These are phyloP conservation scores for Tetrahymena malaccensis DNA, from an alignment of 73 alveolate species.

Conservation along the genomic window DNA sequence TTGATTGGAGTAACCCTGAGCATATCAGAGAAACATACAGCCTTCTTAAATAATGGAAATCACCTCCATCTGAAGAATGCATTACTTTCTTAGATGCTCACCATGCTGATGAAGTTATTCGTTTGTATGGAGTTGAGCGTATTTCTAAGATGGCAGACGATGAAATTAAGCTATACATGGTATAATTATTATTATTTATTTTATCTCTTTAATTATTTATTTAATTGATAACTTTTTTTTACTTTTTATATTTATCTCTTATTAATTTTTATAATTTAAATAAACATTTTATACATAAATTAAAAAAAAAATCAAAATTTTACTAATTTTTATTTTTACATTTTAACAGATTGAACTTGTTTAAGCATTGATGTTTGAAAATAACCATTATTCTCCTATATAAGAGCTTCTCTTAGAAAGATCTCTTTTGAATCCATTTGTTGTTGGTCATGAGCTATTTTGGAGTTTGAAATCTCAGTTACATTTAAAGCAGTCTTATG, in stretches of 20 bases:
- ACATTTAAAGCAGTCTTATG: slow-evolving; percentile 64
- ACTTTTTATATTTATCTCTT: too few species aligned
- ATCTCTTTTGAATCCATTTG: slow-evolving; percentile 81
- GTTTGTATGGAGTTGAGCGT: slow-evolving; percentile 66
- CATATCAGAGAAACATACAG: slow-evolving; percentile 42
- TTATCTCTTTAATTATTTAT: background rate
- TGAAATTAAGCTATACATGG: slow-evolving; percentile 79
- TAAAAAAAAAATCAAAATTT: too few species aligned
- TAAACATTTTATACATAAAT: too few species aligned
- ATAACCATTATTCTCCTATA: slow-evolving; percentile 84
- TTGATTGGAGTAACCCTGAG: slow-evolving; percentile 49
- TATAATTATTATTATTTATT: background rate
- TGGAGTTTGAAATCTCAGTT: slow-evolving; percentile 72
- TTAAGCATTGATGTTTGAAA: slow-evolving; percentile 86
- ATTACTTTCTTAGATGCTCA: slow-evolving; percentile 66
- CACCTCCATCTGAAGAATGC: slow-evolving; percentile 78
- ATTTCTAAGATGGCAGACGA: slow-evolving; percentile 65
- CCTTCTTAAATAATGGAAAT: slow-evolving; percentile 60
- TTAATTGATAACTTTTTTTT: too few species aligned
- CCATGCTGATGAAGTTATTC: slow-evolving; percentile 68
- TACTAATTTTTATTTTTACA: too few species aligned
- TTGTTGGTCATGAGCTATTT: slow-evolving; percentile 89
- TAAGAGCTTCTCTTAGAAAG: slow-evolving; percentile 88
- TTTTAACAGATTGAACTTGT: slow-evolving; percentile 55
- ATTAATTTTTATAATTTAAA: too few species aligned